Evolutionary conservation across 805 yeast genomes (phyloP), one percentile per base, ranked within the genome.

Genomic region (Sugiyamaella chiloensis): DNA sequence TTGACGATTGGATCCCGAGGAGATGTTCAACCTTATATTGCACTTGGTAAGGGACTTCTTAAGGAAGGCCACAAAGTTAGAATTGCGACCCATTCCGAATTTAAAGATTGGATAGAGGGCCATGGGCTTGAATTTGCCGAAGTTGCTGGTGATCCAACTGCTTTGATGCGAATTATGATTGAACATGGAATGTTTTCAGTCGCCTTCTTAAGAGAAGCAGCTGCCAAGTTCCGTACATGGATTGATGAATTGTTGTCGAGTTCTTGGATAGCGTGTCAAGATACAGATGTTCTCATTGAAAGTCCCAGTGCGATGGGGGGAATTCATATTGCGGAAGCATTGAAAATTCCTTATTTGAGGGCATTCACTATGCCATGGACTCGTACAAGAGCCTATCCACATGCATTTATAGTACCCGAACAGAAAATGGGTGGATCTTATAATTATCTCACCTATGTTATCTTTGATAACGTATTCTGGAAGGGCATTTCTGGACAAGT

Each of bases 331-430:
- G 96, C 98, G 2, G 98, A 91, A 63, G 95, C 95, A 0, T 66
- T 91, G 49, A 79, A 81, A 17, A 85, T 91, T 48, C 96, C 98
- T 0, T 91, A 91, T 62, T 85, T 87, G 70, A 74, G 97, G 58
- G 97, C 97, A 0, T 91, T 91, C 62, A 91, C 98, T 0, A 91
- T 91, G 98, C 98, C 98, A 0, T 91, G 98, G 98, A 87, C 97
- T 0, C 70, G 96, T 52, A 90, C 98, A 0, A 74, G 95, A 56
- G 95, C 96, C 0, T 91, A 91, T 62, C 97, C 97, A 1, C 97
- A 91, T 71, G 97, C 98, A 0, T 89, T 91, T 54, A 80, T 90
- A 62, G 96, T 87, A 5, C 96, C 98, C 0, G 96, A 89, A 51
- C 95, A 87, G 65, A 87, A 85, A 61, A 77, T 85, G 63, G 96